Base-by-base conservation (phyloP, 2,329 filamentous ascomycete genomes). In the Aspergillus brasiliensis region DNA sequence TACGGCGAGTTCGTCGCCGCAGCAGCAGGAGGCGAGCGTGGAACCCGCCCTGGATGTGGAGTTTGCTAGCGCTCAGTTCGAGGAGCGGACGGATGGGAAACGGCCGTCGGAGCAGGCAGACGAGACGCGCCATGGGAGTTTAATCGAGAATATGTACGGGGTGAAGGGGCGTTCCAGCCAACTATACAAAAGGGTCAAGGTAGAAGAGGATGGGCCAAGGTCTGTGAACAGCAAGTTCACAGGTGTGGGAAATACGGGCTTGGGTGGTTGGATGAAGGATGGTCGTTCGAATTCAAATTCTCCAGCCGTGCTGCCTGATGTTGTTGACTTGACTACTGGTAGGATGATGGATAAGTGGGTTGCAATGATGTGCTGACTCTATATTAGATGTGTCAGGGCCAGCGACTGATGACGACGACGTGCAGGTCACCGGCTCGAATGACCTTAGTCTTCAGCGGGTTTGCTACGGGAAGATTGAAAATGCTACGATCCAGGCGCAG, bases 381-480 rank as follows among this genome's bases (percentile, higher is more conserved):
- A 38, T 48, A 37, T 21, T 54, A 71, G 67, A 72, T 44, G 48
- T 62, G 15, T 52, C 63, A 2, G 58, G 59, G 28, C 58, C 57
- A 48, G 60, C 66, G 11, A 70, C 67, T 49, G 74, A 77, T 21
- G 75, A 77, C 25, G 75, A 72, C 44, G 75, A 78, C 8, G 58
- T 78, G 8, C 69, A 78, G 69, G 71, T 76, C 57, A 73, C 81
- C 19, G 78, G 87, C 37, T 74, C 87, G 13, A 82, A 83, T 44
- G 84, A 90, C 58, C 82, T 86, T 28, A 84, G 81, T 49, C 83
- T 87, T 19, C 86, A 91, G 70, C 87, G 91, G 69, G 89, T 96
- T 3, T 96, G 91, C 76, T 92, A 91, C 70, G 92, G 92, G 44
- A 89, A 90, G 77, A 77, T 96, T 19, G 87, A 91, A 57, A 84